These are phyloP conservation scores for Yamadazyma insecticola DNA, from an alignment of 805 yeast genomes.

Conservation along the genomic window DNA sequence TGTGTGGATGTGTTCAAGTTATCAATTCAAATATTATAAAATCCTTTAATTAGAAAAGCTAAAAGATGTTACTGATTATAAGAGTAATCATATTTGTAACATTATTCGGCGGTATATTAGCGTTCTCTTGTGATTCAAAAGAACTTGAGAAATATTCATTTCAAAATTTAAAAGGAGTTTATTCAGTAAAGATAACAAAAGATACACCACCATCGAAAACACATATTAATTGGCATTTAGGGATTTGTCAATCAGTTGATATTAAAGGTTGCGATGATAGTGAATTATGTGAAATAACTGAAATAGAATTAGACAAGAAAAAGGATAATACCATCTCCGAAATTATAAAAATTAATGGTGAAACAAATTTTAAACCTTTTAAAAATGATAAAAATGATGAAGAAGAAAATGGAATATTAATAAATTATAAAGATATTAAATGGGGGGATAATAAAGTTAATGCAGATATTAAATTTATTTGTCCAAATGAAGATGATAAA, in stretches of 20 bases:
- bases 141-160: constrained; percentile 40
- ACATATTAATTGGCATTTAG: constrained; percentile 60
- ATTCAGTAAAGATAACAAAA: constrained; percentile 31
- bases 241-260: constrained; percentile 57
- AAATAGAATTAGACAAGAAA: constrained; percentile 46
- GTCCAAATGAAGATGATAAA: constrained; percentile 29
- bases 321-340: constrained; percentile 53
- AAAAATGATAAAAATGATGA: constrained; percentile 19
- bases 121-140: constrained; percentile 29
- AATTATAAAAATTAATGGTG: constrained; percentile 53
- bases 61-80: too few relatives aligned
- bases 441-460: constrained; percentile 66
- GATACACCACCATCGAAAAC: constrained; percentile 80
- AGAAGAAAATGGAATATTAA: constrained; percentile 26
- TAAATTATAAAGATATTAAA: constrained; percentile 46
- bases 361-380: constrained; percentile 25
- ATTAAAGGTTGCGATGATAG: constrained; percentile 59
- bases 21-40: too few relatives aligned
- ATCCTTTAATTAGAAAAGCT: too few relatives aligned
- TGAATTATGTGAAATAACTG: constrained; percentile 73
- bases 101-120: too few relatives aligned
- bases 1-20: too few relatives aligned
- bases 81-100: too few relatives aligned
- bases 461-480: constrained; percentile 45
- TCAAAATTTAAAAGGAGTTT: constrained; percentile 45